Evolutionary conservation across 768 basidiomycete genomes (phyloP).

Genomic region (Mycena rebaudengoi): DNA sequence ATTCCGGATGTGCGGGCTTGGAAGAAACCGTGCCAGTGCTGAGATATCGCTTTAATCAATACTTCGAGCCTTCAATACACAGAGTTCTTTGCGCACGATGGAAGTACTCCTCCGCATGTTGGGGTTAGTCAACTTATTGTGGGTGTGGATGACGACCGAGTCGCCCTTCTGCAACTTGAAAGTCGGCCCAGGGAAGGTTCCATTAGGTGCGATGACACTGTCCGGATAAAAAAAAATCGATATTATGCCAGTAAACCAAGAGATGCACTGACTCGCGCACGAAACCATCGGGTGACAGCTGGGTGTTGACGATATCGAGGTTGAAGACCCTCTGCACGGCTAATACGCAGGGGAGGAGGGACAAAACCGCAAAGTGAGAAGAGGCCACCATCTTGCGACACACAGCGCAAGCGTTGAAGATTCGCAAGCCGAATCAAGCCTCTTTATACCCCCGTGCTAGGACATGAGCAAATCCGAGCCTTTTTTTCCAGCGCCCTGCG

Average conservation of each 20-base stretch:
- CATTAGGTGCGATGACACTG: conserved; percentile 39
- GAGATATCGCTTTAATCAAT: neutral
- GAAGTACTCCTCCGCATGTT: conserved; percentile 42
- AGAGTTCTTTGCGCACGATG: conserved; percentile 31
- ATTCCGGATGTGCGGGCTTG: conserved; percentile 45
- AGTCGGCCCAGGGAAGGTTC: conserved; percentile 39
- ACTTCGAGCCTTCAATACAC: neutral
- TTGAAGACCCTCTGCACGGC: conserved; percentile 19
- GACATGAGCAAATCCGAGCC: conserved; percentile 1
- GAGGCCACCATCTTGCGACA: conserved; percentile 17
- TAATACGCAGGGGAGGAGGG: conserved; percentile 21
- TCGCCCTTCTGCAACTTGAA: conserved; percentile 36
- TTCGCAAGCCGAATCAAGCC: conserved; percentile 1
- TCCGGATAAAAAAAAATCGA: too few relatives aligned
- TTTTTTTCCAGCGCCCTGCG: too few relatives aligned
- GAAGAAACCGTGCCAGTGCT: conserved; percentile 49
- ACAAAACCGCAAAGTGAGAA: conserved; percentile 15
- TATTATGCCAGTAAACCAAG: neutral
- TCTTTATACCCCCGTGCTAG: conserved; percentile 14
- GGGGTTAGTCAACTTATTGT: conserved; percentile 36
- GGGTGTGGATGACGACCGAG: conserved; percentile 36
- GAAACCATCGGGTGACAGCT: conserved; percentile 30
- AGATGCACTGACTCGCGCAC: conserved; percentile 13
- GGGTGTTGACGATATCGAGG: conserved; percentile 26
- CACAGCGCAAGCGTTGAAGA: conserved; percentile 9